phyloP scores from a whole-genome alignment of 495 filamentous ascomycete species.

The Elaphomyces granulatus region DNA sequence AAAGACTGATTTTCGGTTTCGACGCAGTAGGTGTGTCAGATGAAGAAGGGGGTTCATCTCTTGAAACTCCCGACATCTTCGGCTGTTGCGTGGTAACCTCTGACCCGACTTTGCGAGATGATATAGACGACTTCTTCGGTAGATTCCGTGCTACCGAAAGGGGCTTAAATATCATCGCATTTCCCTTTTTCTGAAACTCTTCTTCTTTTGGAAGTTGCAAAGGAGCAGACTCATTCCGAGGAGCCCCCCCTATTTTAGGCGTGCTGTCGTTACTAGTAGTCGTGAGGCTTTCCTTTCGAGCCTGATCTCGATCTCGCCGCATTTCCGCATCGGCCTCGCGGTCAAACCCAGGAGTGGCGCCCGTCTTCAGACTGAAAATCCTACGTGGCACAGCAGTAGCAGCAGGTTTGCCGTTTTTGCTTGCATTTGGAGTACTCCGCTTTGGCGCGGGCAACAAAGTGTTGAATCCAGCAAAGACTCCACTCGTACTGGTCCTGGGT shows the following conservation, averaged over 20 bases:
- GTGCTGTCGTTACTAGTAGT: slow-evolving; percentile 8
- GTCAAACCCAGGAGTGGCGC: slow-evolving; percentile 62
- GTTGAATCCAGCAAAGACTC: slow-evolving; percentile 64
- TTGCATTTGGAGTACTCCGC: slow-evolving; percentile 19
- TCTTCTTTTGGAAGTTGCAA: slow-evolving; percentile 17
- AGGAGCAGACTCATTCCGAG: not conserved
- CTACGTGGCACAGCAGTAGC: slow-evolving; percentile 20
- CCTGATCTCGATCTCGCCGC: too few species aligned
- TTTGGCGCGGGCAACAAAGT: slow-evolving; percentile 82
- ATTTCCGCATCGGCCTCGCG: slow-evolving; percentile 38
- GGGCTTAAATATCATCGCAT: slow-evolving; percentile 76
- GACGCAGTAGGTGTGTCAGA: slow-evolving; percentile 15
- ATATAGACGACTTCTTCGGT: slow-evolving; percentile 39
- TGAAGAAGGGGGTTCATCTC: slow-evolving; percentile 3
- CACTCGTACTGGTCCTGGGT: slow-evolving; percentile 39
- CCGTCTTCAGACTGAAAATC: slow-evolving; percentile 60
- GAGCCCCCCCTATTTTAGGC: slow-evolving; percentile 2
- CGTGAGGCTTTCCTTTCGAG: slow-evolving; percentile 15
- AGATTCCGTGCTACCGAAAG: slow-evolving; percentile 60
- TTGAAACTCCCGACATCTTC: not conserved
- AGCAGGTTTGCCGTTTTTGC: slow-evolving; percentile 23
- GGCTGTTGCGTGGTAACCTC: not conserved
- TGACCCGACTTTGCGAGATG: slow-evolving; percentile 7
- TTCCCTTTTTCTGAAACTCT: slow-evolving; percentile 56
- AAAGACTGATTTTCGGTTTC: slow-evolving; percentile 47